Percentiles rank a stretch among this genome's conserved stretches.
Conservation (phyloP, 2,329 filamentous ascomycete genomes). For the Diaporthe aspalathi region DNA sequence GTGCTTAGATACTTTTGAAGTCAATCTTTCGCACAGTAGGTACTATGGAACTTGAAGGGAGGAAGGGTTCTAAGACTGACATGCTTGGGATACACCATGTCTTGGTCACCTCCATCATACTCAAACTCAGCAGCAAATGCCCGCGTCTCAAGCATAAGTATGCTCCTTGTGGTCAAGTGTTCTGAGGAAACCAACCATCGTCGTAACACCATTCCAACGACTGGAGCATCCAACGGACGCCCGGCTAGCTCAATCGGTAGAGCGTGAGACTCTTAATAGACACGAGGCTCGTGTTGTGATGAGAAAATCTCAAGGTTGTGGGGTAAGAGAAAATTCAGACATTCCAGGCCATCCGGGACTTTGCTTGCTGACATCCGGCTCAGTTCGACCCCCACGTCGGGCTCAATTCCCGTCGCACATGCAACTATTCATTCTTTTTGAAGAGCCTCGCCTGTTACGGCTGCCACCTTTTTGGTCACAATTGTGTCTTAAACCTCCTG, state of each 20-base stretch:
- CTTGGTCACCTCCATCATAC: neutral
- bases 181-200: too few species aligned
- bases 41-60: too few species aligned
- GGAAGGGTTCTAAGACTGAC: neutral
- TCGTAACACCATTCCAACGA: too few species aligned
- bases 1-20: too few species aligned
- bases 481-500: too few species aligned
- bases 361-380: conserved; percentile 1
- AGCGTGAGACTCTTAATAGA: conserved; percentile 82
- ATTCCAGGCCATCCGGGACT: neutral
- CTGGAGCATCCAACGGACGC: conserved; percentile 44
- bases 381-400: conserved; percentile 45
- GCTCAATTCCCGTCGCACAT: conserved; percentile 44
- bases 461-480: too few species aligned
- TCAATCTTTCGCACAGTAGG: too few species aligned
- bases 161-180: neutral
- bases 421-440: conserved; percentile 34
- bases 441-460: too few species aligned
- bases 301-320: conserved; percentile 36
- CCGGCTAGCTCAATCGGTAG: conserved; percentile 77
- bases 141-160: conserved; percentile 3
- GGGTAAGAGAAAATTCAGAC: conserved; percentile 30
- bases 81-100: neutral
- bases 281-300: too few species aligned
- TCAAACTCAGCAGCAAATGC: neutral